Base-by-base conservation (phyloP, 805 yeast species). In the Nakazawaea molendinolei region DNA sequence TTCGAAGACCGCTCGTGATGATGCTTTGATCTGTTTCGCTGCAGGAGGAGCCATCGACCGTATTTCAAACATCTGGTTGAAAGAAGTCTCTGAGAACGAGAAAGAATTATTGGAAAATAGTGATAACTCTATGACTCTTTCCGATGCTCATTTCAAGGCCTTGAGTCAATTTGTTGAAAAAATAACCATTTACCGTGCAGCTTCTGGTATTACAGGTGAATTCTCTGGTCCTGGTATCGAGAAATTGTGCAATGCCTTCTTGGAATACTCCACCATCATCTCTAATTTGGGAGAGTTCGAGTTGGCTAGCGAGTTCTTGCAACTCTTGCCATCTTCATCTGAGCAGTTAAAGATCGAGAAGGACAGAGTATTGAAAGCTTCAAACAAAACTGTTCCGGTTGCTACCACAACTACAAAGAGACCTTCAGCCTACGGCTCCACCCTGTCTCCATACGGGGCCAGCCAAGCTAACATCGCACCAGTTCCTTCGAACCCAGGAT, bases 261-360 rank as follows among this genome's bases (percentile, higher is more conserved):
- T 86, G 45, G 97, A 92, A 58, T 92, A 83, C 56, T 79, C 94
- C 31, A 78, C 75, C 45, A 64, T 82, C 41, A 77, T 87, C 39
- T 81, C 95, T 4, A 76, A 86, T 19, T 77, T 71, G 51, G 97
- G 97, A 19, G 77, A 84, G 44, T 79, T 86, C 48, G 94, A 81
- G 8, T 63, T 90, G 46, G 97, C 97, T 2, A 70, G 66, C 40
- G 73, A 69, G 45, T 75, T 84, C 46, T 68, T 90, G 52, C 65
- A 67, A 30, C 65, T 81, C 42, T 65, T 92, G 49, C 95, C 97
- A 9, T 75, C 72, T 30, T 76, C 76, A 36, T 75, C 79, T 47
- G 83, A 81, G 29, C 85, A 79, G 18, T 78, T 82, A 33, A 74
- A 69, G 38, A 49, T 63, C 16, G 96, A 86, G 51, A 84, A 79